Evolutionary conservation across 202 grass and related monocot species (phyloP).

Genomic region (Setaria italica): DNA sequence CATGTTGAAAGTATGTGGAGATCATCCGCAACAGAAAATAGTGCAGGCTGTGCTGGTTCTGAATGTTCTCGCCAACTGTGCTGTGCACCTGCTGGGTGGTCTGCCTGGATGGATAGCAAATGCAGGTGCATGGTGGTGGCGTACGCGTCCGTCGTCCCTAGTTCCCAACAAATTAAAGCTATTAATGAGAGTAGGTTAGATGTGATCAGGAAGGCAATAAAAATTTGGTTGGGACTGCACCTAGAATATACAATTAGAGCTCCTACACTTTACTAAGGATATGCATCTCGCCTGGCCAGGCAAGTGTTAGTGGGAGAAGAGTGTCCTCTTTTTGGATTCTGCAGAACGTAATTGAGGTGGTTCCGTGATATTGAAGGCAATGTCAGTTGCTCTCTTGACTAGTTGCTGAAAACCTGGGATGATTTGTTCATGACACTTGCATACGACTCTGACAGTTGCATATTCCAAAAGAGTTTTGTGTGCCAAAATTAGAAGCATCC

Average conservation of each 20-base stretch:
- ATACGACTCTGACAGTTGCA: background rate
- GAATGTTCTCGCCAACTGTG: conserved; percentile 3
- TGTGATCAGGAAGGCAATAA: conserved; percentile 14
- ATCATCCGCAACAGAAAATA: conserved; percentile 35
- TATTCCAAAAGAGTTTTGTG: background rate
- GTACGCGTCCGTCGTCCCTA: background rate
- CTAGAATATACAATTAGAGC: conserved; percentile 21
- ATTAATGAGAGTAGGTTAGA: background rate
- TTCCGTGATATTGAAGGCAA: conserved; percentile 2
- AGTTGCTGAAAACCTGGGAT: background rate
- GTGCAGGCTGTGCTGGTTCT: conserved; percentile 39
- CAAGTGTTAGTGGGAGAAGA: background rate
- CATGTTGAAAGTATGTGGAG: conserved; percentile 48
- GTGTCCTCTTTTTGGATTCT: background rate
- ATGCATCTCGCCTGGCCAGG: conserved; percentile 2
- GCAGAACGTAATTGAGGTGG: background rate
- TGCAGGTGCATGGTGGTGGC: background rate
- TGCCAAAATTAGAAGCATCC: background rate
- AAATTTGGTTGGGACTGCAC: conserved; percentile 37
- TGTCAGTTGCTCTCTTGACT: background rate
- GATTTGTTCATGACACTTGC: background rate
- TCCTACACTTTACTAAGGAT: conserved; percentile 8
- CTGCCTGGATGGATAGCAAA: background rate
- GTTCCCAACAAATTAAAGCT: conserved; percentile 24
- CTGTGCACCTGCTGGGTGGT: conserved; percentile 20